Evolutionary conservation across 768 basidiomycete genomes (phyloP).

Genomic region (Phylloporus rhodoxanthus): DNA sequence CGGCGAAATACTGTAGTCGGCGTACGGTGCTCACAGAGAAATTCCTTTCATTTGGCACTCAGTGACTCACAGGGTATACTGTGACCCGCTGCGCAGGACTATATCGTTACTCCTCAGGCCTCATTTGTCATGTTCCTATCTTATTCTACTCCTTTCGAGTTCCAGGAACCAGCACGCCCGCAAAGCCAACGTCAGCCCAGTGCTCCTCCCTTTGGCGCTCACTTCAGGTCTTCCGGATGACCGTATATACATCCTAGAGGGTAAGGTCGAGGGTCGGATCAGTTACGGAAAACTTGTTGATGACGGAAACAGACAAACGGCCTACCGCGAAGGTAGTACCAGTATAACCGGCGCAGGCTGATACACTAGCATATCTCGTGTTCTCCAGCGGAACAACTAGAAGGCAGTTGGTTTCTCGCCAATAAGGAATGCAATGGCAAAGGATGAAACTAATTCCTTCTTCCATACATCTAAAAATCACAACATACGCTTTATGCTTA

Average conservation of each 20-base stretch:
- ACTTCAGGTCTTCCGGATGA: slow-evolving; percentile 20
- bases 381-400: slow-evolving; percentile 81
- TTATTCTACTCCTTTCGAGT: slow-evolving; percentile 52
- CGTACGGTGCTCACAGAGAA: no score
- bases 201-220: slow-evolving; percentile 36
- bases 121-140: slow-evolving; percentile 52
- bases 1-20: no score
- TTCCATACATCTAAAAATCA: no score
- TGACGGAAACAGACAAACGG: no score
- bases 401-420: no score
- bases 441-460: no score
- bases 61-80: background rate
- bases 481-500: no score
- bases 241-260: slow-evolving; percentile 46
- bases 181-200: slow-evolving; percentile 46
- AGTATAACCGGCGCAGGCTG: slow-evolving; percentile 39
- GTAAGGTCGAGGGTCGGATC: slow-evolving; percentile 34
- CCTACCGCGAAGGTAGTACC: slow-evolving; percentile 27
- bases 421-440: no score
- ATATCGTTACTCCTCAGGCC: slow-evolving; percentile 40
- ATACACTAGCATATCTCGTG: slow-evolving; percentile 62
- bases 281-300: slow-evolving; percentile 42
- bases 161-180: slow-evolving; percentile 43
- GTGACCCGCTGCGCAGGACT: slow-evolving; percentile 41
- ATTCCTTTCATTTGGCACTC: no score